Evolutionary conservation across 2,329 filamentous ascomycete genomes (phyloP), one percentile per base, ranked within the genome.

Genomic region (Colletotrichum agaves): DNA sequence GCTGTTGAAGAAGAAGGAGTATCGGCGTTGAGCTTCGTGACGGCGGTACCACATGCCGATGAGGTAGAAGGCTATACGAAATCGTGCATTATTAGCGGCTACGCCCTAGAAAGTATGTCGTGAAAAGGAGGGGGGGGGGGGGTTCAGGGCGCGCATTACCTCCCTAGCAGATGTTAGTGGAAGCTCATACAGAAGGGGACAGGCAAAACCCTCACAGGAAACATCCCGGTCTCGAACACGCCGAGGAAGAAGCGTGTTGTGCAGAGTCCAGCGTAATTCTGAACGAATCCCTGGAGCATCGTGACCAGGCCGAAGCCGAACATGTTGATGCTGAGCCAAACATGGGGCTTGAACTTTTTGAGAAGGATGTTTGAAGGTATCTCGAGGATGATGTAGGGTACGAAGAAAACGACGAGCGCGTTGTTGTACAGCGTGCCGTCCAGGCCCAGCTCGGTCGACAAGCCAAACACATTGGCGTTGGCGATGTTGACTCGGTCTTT

Each of bases 21-120:
- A 98, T 33, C 96, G 90, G 74, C 93, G 93, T 79, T 98, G 95
- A 2, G 94, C 93, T 80, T 98, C 96, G 49, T 84, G 84, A 67
- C 95, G 89, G 67, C 90, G 90, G 74, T 98, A 99, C 94, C 92
- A 97, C 90, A 95, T 95, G 65, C 92, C 89, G 69, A 94, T 89
- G 7, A 94, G 81, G 74, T 94, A 92, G 75, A 91, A 86, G 56
- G 80, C 82, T 81, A 53, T 12, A 8, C 6, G 19, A 33, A 33
- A 44, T 13, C 15, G 15, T 4, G 12, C 35, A 13, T 19, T 13
- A 19, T 21, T 47, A 44, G 41, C 41, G 41, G 17, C 5, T 44
- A n/a, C 41, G 41, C 17, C 41, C 17, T 19, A 44, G 41, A 44
- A n/a, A 44, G 17, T 19, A 44, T 11, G 17, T 44, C 11, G 10